phyloP scores from a whole-genome alignment of 73 alveolate species.

The Paraurostyla sp. region DNA sequence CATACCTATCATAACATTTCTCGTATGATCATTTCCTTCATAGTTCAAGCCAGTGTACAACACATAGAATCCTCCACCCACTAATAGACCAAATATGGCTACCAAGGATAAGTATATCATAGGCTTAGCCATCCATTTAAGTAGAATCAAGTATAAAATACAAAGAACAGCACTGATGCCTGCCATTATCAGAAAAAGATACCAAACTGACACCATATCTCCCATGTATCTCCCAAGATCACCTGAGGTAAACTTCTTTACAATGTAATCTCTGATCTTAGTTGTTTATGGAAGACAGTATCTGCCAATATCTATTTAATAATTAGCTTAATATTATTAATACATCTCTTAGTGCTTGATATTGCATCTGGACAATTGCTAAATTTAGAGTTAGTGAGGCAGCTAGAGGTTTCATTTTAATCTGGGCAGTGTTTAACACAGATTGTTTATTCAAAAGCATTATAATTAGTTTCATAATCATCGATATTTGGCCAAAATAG shows the following conservation, averaged over 20 bases:
- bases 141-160: slow-evolving; percentile 66
- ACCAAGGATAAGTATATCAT: slow-evolving; percentile 73
- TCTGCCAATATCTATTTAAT: neutral
- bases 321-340: neutral
- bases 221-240: slow-evolving; percentile 61
- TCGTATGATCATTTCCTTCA: neutral
- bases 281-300: slow-evolving; percentile 23
- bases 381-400: slow-evolving; percentile 13
- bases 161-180: slow-evolving; percentile 52
- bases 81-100: slow-evolving; percentile 16
- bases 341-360: slow-evolving; percentile 5
- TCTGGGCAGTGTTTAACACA: slow-evolving; percentile 65
- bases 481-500: slow-evolving; percentile 48
- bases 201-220: slow-evolving; percentile 76
- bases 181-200: slow-evolving; percentile 58
- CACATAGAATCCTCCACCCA: slow-evolving; percentile 64
- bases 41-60: neutral
- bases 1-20: neutral
- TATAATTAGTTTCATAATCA: slow-evolving; percentile 18
- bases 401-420: neutral
- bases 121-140: slow-evolving; percentile 70
- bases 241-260: neutral
- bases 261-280: neutral
- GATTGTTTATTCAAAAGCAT: slow-evolving; percentile 37
- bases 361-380: slow-evolving; percentile 27